These are phyloP conservation scores for Nymphaea thermarum DNA, from an alignment of 164 flowering plant species.

Conservation along the genomic window DNA sequence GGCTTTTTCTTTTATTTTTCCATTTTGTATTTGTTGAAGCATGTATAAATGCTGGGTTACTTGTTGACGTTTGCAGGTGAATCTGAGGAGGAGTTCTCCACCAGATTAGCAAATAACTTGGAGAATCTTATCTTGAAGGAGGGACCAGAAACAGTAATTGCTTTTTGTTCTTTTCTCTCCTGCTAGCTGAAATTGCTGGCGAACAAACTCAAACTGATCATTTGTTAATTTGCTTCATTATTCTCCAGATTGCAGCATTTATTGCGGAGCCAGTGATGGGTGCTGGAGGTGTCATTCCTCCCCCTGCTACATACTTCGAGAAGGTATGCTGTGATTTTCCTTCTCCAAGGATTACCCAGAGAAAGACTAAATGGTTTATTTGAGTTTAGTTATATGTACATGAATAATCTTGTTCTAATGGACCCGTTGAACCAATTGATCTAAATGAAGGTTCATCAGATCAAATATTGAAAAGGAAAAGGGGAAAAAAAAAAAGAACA, in stretches of 20 bases:
- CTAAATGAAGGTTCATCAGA: no score
- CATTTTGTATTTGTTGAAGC: neutral
- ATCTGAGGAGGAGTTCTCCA: constrained; percentile 86
- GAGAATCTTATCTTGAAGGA: constrained; percentile 91
- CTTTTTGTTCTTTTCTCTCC: neutral
- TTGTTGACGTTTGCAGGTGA: constrained; percentile 41
- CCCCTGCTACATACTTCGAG: constrained; percentile 91
- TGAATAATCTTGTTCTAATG: no score
- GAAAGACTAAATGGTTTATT: no score
- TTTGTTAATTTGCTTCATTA: neutral
- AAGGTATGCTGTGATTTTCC: constrained; percentile 40
- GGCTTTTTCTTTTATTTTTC: neutral
- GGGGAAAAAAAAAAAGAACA: no score
- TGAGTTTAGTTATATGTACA: no score
- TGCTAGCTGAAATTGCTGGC: no score
- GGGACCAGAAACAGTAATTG: constrained; percentile 88
- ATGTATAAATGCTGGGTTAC: neutral
- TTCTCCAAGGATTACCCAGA: no score
- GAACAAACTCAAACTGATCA: neutral
- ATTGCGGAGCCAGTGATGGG: constrained; percentile 99
- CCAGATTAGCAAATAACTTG: constrained; percentile 82
- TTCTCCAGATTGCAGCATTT: constrained; percentile 88
- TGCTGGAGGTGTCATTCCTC: constrained; percentile 95
- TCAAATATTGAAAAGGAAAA: no score
- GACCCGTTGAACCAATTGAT: no score